Conservation (phyloP, 305 asterid species). For the Fraxinus greggii region DNA sequence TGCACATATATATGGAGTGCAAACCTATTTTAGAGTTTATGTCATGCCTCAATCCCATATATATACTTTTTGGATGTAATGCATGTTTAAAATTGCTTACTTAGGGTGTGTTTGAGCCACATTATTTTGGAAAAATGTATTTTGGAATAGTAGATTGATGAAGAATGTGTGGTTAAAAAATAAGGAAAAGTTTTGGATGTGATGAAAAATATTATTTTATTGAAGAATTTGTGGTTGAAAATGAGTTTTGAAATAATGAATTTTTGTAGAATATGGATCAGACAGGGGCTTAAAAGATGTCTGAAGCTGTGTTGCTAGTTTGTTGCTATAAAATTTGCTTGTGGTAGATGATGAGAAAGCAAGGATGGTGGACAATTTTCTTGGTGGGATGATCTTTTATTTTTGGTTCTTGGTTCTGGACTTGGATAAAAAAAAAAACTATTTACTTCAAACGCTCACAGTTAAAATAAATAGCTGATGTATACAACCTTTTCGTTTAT, state of each 20-base stretch:
- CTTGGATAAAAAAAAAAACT: neutral
- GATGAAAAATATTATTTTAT: no score
- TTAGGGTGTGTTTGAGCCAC: no score
- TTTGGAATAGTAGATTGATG: no score
- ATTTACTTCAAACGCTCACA: neutral
- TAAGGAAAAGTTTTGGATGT: no score
- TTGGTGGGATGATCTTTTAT: neutral
- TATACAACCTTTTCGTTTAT: neutral
- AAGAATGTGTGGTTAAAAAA: no score
- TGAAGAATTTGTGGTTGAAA: no score
- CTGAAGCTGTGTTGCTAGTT: neutral
- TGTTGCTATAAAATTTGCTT: neutral
- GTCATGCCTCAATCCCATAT: neutral
- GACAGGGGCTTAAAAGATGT: slow-evolving; percentile 1
- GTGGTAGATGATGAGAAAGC: slow-evolving; percentile 10
- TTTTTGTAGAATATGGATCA: no score
- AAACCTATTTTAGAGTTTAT: neutral
- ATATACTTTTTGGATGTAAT: neutral
- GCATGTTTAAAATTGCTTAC: neutral
- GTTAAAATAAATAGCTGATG: neutral
- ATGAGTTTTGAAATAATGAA: no score
- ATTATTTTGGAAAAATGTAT: no score
- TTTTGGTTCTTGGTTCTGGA: slow-evolving; percentile 1
- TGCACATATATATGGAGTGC: slow-evolving; percentile 5
- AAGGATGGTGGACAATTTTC: neutral